These are phyloP conservation scores for Celoporthe dispersa DNA, from an alignment of 2,329 filamentous ascomycete species.

Conservation along the genomic window DNA sequence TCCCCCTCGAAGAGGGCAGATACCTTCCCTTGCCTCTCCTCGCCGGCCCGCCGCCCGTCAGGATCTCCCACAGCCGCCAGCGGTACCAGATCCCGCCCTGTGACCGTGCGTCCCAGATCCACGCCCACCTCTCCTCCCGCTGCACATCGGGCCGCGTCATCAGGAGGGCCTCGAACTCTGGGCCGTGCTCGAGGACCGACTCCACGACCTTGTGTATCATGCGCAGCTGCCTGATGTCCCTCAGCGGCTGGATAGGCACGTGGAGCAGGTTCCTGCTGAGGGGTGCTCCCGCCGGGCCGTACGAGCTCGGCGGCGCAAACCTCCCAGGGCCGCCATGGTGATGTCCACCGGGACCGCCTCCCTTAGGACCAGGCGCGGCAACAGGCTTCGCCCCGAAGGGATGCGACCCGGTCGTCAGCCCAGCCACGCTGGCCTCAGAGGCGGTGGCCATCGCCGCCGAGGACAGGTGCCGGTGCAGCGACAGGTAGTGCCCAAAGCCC, in stretches of 20 bases:
- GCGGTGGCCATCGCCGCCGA: slow-evolving; percentile 66
- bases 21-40: slow-evolving; percentile 55
- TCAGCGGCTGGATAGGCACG: slow-evolving; percentile 75
- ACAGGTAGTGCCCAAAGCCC: slow-evolving; percentile 82
- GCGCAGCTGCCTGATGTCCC: slow-evolving; percentile 76
- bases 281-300: slow-evolving; percentile 50
- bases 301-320: slow-evolving; percentile 79
- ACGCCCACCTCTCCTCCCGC: slow-evolving; percentile 87
- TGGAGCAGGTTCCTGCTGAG: slow-evolving; percentile 58
- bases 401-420: slow-evolving; percentile 54
- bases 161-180: slow-evolving; percentile 87
- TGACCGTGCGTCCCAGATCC: slow-evolving; percentile 86
- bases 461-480: slow-evolving; percentile 80
- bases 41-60: slow-evolving; percentile 64
- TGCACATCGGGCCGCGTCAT: slow-evolving; percentile 88
- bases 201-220: slow-evolving; percentile 91
- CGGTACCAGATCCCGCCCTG: slow-evolving; percentile 87
- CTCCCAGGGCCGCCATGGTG: slow-evolving; percentile 42
- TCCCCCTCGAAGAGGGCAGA: slow-evolving; percentile 75
- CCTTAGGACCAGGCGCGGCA: slow-evolving; percentile 43
- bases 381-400: slow-evolving; percentile 80
- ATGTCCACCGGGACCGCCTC: slow-evolving; percentile 40
- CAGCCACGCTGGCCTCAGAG: slow-evolving; percentile 43
- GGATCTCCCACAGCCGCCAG: slow-evolving; percentile 85
- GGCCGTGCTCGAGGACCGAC: slow-evolving; percentile 75